Base-by-base conservation (phyloP, 2,329 filamentous ascomycete species). In the Pseudogymnoascus sp. region DNA sequence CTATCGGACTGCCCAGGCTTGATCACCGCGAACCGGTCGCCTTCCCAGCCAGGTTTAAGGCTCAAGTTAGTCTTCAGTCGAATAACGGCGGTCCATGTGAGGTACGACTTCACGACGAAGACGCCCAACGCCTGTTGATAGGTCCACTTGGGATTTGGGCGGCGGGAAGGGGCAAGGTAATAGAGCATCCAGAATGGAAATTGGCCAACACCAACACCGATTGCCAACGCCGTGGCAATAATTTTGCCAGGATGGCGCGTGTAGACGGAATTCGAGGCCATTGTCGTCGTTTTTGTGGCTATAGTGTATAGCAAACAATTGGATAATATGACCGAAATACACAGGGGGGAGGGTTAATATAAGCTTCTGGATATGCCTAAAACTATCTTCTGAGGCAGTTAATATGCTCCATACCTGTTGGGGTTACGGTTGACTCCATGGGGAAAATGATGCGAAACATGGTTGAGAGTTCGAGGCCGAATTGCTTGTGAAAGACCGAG, bases 401-500 rank as follows among this genome's bases (percentile, higher is more conserved):
- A 54, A 25, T 50, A 30, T 4, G 9, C 5, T 20, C 16, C 28
- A 32, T 25, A 25, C 22, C 22, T 25, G 22, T 54, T 54, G 47
- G 1, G 28, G 25, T 32, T 3, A 28, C 5, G 9, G 5, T 30
- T 54, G n/a, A 54, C 47, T 25, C 47, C 47, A 12, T 32, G 47
- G n/a, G 47, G 47, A 54, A 32, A 54, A 54, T 54, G 47, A 54
- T 54, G 47, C n/a, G 11, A 18, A 54, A 12, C 12, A 7, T 18
- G 0, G 28, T 54, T 32, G 9, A 14, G 9, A 28, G 47, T 7
- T 25, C 22, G 22, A 25, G 22, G 22, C 22, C 22, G 32, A 43
- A 54, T 32, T 54, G 47, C 47, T 54, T 54, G 47, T 54, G 47
- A 54, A 54, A 54, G 47, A 14, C 47, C 47, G 47, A 54, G 47